Percentiles rank a stretch among this genome's conserved stretches.
Conservation (phyloP, 805 yeast genomes). For the Monosporozyma unispora region DNA sequence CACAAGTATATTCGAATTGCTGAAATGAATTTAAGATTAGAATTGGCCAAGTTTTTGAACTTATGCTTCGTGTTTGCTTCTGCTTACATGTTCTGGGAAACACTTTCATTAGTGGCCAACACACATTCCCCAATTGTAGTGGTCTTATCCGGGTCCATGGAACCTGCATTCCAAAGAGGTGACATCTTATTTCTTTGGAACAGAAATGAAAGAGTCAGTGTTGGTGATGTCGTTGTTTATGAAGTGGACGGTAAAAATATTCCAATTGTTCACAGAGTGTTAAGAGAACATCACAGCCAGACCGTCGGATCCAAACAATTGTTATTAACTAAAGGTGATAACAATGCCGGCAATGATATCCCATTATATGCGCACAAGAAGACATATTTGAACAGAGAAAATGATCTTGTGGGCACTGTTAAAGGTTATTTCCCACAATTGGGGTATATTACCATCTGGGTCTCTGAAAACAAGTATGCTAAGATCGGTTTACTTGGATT, state of each 20-base stretch:
- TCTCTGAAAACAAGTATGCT: slow-evolving; percentile 81
- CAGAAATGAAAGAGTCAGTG: slow-evolving; percentile 52
- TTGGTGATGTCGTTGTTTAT: slow-evolving; percentile 93
- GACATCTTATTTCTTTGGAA: slow-evolving; percentile 90
- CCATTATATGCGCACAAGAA: slow-evolving; percentile 73
- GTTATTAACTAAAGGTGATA: slow-evolving; percentile 90
- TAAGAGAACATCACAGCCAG: slow-evolving; percentile 59
- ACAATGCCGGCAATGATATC: slow-evolving; percentile 85
- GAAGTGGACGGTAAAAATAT: slow-evolving; percentile 69
- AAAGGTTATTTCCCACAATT: slow-evolving; percentile 81
- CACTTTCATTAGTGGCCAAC: slow-evolving; percentile 63
- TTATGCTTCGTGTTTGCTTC: slow-evolving; percentile 75
- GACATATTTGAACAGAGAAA: slow-evolving; percentile 62
- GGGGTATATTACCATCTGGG: slow-evolving; percentile 85
- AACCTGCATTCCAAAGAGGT: slow-evolving; percentile 98
- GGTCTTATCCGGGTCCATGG: slow-evolving; percentile 97
- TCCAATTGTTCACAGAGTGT: slow-evolving; percentile 94
- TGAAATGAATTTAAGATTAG: slow-evolving; percentile 52
- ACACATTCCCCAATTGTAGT: slow-evolving; percentile 93
- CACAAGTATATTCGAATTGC: not conserved
- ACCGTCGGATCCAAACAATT: slow-evolving; percentile 44
- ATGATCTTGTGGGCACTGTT: slow-evolving; percentile 85
- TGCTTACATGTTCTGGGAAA: slow-evolving; percentile 89
- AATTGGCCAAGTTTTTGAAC: slow-evolving; percentile 56
- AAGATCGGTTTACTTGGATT: slow-evolving; percentile 69